phyloP scores from a whole-genome alignment of 1,284 basidiomycete species.

The Fomitopsis schrenkii region DNA sequence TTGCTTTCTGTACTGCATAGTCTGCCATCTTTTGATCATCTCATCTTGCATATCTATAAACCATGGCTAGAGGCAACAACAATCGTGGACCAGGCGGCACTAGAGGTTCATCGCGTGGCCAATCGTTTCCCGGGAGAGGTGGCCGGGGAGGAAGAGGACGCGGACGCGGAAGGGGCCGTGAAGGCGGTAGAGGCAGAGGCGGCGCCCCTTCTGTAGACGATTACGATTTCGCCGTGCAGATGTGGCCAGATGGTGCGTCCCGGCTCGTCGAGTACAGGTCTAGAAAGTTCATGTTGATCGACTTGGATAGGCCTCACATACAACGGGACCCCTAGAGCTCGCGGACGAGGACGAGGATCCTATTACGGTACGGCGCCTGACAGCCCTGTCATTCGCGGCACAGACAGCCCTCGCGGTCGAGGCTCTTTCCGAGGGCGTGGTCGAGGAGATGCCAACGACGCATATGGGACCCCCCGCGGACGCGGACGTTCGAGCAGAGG shows the following conservation, averaged over 20 bases:
- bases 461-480: conserved; percentile 13
- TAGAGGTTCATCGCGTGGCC: conserved; percentile 8
- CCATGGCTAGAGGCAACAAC: conserved; percentile 24
- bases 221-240: conserved; percentile 28
- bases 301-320: background rate
- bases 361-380: conserved; percentile 6
- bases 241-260: conserved; percentile 26
- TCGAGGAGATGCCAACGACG: conserved; percentile 12
- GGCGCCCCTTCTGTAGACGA: conserved; percentile 19
- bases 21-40: background rate
- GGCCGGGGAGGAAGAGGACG: conserved; percentile 14
- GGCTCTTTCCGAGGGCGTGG: conserved; percentile 18
- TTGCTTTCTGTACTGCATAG: background rate
- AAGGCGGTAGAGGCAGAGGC: conserved; percentile 19
- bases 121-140: background rate
- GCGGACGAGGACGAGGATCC: conserved; percentile 6
- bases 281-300: background rate
- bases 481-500: conserved; percentile 18
- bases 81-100: conserved; percentile 19
- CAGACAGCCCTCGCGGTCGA: conserved; percentile 14
- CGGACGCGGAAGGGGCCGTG: conserved; percentile 21
- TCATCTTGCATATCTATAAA: conserved; percentile 15
- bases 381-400: conserved; percentile 8
- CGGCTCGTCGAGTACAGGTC: background rate
- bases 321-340: conserved; percentile 9